Base-by-base conservation (phyloP, 78 protist genomes). In the Cavenderia fasciculata region DNA sequence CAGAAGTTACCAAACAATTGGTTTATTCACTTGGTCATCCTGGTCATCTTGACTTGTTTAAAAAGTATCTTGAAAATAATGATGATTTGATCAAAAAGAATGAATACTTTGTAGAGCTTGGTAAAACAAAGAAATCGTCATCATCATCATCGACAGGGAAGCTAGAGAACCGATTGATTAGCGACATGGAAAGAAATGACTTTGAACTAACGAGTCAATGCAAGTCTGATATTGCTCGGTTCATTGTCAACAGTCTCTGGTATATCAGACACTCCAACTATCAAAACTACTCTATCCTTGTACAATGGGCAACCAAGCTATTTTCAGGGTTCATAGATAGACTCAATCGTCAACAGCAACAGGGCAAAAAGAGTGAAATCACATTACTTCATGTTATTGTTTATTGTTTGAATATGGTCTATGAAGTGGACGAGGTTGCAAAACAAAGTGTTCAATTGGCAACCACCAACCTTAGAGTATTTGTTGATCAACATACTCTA, bases 1-100 rank as follows among this genome's bases (percentile, higher is more conserved):
- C 72, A 27, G 72, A 63, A 47, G 38, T 63, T 63, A 47, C 72
- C 2, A 63, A 47, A 63, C 72, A 63, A 34, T 21, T 63, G 12
- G 44, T 63, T 38, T 63, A 38, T 47, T 40, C 54, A 4, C 72
- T 63, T 8, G 2, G 72, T 11, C 72, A 63, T 63, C 12, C 12
- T 11, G 72, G 38, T 38, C 72, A 63, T 38, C 33, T 38, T 7
- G 5, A 34, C 18, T 40, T 21, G 4, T 63, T 63, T 16, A 33
- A 38, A 16, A 43, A 63, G 38, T 63, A 63, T 21, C 38, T 63
- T 5, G 38, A 63, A 47, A 47, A 40, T 21, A 14, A 12, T 18
- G 54, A 49, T 14, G 14, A 49, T 14, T 18, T 18, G 27, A 49
- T 14, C 54, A 49, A 49, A 12, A 49, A 14, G 27, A 49, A 49